Evolutionary conservation across 164 flowering plant species (phyloP).

Genomic region (Pachysandra terminalis): DNA sequence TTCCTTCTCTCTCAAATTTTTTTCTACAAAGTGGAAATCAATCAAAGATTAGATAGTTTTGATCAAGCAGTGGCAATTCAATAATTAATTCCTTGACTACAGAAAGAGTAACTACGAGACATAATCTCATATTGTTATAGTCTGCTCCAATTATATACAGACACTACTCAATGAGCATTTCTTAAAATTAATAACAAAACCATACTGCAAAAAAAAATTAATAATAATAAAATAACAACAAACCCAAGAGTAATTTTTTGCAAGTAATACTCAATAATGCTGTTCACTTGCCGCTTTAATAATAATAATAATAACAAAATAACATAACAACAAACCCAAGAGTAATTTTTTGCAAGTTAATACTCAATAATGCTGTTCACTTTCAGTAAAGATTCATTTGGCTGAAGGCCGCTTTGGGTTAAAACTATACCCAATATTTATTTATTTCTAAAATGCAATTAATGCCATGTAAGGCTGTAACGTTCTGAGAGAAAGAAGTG

Average conservation of each 20-base stretch:
- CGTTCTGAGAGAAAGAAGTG: not conserved
- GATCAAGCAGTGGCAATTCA: not conserved
- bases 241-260: not conserved
- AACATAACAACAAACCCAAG: no score
- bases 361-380: not conserved
- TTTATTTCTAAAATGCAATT: no score
- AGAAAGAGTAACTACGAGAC: not conserved
- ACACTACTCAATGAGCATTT: not conserved
- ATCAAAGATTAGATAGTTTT: not conserved
- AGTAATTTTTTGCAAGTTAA: not conserved
- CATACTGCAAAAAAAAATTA: no score
- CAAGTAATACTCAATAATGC: not conserved
- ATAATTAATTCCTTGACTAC: not conserved
- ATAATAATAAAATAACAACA: no score
- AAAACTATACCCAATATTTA: not conserved
- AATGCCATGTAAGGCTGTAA: not conserved
- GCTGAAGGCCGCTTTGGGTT: no score
- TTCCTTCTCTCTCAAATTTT: no score
- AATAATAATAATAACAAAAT: no score
- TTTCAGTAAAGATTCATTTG: no score
- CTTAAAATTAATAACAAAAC: not conserved
- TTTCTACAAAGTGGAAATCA: not conserved
- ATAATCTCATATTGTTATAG: not conserved
- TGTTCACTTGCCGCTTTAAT: no score
- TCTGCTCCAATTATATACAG: not conserved